These are phyloP conservation scores for Solanum clarkiae DNA, from an alignment of 257 asterid species.

Conservation along the genomic window DNA sequence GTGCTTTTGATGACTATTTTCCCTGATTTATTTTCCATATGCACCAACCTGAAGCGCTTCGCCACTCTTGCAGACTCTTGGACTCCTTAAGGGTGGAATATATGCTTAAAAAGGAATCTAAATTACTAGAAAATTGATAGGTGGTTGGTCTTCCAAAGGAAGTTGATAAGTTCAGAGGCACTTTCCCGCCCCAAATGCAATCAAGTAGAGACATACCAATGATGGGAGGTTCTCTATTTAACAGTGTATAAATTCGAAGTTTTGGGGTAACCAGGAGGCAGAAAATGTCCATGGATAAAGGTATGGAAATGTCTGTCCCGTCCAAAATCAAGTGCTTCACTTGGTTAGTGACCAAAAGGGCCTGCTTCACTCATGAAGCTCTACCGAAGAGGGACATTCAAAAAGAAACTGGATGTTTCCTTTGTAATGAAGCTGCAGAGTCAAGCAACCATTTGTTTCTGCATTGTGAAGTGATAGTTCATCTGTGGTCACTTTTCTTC, in stretches of 20 bases:
- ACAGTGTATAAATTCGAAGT: background rate
- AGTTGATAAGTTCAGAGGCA: background rate
- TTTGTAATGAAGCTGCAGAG: too few species aligned
- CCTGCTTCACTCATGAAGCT: too few species aligned
- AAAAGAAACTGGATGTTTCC: too few species aligned
- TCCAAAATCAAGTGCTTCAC: background rate
- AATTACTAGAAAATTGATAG: background rate
- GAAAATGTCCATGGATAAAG: background rate
- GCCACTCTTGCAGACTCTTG: background rate
- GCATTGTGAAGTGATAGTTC: too few species aligned
- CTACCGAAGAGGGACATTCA: too few species aligned
- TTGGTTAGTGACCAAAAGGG: background rate
- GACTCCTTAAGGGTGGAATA: background rate
- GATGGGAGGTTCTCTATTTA: background rate
- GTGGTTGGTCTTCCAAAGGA: background rate
- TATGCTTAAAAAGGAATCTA: background rate
- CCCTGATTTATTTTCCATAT: background rate
- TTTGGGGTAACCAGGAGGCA: background rate
- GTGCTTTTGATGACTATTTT: background rate
- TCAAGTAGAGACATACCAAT: background rate
- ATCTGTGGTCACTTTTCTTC: background rate
- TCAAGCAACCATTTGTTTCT: too few species aligned
- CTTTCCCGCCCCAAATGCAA: background rate
- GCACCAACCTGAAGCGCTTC: background rate
- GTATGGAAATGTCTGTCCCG: background rate